A percentile compares a stretch with the other conserved stretches of the same genome.
Conservation (phyloP, 2,329 filamentous ascomycete species). For the Fusarium pseudoanthophilum region DNA sequence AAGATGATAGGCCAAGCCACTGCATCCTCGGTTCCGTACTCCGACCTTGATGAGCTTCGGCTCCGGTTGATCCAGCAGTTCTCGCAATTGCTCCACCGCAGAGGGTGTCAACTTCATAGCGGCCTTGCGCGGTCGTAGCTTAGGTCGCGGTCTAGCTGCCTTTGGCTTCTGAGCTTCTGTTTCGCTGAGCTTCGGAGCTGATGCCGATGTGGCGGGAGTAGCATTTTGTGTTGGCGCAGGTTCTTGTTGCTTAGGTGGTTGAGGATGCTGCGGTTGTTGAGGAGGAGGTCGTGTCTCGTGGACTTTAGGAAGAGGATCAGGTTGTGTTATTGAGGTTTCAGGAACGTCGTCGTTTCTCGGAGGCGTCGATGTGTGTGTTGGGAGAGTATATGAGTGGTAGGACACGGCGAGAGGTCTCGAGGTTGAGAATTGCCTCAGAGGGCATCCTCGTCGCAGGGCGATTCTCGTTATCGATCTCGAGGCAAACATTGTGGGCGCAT, state of each 20-base stretch:
- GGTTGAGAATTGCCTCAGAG: constrained; percentile 56
- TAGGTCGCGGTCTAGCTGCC: constrained; percentile 53
- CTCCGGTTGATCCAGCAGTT: constrained; percentile 83
- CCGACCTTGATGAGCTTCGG: constrained; percentile 95
- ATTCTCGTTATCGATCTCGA: constrained; percentile 54
- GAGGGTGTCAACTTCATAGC: constrained; percentile 86
- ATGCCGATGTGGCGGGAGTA: constrained; percentile 41
- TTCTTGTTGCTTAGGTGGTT: constrained; percentile 29
- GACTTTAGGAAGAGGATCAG: constrained; percentile 58
- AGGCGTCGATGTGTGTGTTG: constrained; percentile 53
- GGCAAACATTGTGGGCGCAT: constrained; percentile 56
- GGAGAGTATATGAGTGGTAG: constrained; percentile 65
- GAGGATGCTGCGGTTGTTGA: constrained; percentile 35
- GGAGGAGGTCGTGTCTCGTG: constrained; percentile 63
- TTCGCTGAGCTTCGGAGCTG: constrained; percentile 60
- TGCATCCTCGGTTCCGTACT: constrained; percentile 93
- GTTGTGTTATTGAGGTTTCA: constrained; percentile 60
- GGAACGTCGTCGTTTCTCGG: constrained; percentile 57
- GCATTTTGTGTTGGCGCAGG: constrained; percentile 28
- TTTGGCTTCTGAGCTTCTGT: constrained; percentile 74
- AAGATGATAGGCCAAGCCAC: constrained; percentile 89
- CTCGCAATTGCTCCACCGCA: constrained; percentile 81
- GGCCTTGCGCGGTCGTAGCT: constrained; percentile 78
- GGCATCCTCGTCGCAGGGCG: constrained; percentile 54
- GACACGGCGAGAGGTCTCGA: constrained; percentile 47